Conservation (phyloP, 148 eudicot species). For the Gaultheria prostrata region DNA sequence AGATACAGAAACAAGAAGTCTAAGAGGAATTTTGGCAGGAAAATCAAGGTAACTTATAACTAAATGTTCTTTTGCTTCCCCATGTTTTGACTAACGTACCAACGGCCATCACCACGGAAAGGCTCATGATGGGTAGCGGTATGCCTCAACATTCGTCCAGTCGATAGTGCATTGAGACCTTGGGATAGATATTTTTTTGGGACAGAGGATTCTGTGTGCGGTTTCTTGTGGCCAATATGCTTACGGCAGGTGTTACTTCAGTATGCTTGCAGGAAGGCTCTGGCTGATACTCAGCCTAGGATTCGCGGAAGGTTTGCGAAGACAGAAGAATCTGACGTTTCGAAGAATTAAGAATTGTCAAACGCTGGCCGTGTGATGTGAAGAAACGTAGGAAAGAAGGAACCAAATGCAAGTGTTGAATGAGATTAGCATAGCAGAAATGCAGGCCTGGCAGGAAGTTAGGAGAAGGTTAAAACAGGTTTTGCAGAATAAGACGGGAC, state of each 20-base stretch:
- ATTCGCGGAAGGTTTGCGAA: slow-evolving; percentile 91
- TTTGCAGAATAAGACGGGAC: slow-evolving; percentile 23
- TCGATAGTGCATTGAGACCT: not conserved
- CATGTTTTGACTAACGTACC: not conserved
- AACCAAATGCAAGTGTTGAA: slow-evolving; percentile 15
- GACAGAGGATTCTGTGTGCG: slow-evolving; percentile 5
- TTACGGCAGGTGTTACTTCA: slow-evolving; percentile 32
- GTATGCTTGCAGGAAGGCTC: slow-evolving; percentile 99
- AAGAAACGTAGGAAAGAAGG: slow-evolving; percentile 25
- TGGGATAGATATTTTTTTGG: not conserved
- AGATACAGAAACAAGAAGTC: slow-evolving; percentile 88
- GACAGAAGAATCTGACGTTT: slow-evolving; percentile 53
- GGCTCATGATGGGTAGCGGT: not conserved
- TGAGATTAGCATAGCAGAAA: slow-evolving; percentile 13
- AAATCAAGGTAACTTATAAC: slow-evolving; percentile 65
- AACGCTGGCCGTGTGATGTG: slow-evolving; percentile 13
- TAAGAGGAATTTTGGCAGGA: slow-evolving; percentile 89
- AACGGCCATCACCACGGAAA: not conserved
- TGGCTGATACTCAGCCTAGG: slow-evolving; percentile 96
- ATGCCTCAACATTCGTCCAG: not conserved
- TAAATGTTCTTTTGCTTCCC: not conserved
- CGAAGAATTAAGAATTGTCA: slow-evolving; percentile 43
- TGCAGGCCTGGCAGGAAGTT: slow-evolving; percentile 1
- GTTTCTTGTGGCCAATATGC: not conserved
- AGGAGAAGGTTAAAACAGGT: slow-evolving; percentile 13